Base-by-base conservation (phyloP, 2,329 filamentous ascomycete species). In the Alternaria infectoria region DNA sequence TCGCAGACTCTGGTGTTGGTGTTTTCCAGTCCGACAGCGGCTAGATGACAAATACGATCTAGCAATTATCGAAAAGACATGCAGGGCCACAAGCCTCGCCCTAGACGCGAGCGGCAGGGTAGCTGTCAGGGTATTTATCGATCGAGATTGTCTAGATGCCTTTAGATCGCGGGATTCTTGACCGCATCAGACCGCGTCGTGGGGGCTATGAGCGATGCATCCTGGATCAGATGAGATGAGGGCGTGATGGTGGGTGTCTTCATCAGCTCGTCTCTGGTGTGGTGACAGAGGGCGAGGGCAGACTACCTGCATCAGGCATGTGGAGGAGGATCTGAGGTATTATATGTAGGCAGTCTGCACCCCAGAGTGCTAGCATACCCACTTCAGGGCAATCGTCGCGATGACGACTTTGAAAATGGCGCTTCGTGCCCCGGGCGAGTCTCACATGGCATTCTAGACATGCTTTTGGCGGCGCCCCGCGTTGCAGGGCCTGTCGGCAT, bases 351-450 rank as follows among this genome's bases (percentile, higher is more conserved):
- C 60, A 63, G 40, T 65, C 67, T 71, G 69, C 63, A 71, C 69
- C 69, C 69, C 69, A 66, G 68, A 69, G 47, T 59, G 46, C 59
- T 63, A 59, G 54, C 54, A 61, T 62, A 51, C 43, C 64, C 61
- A 51, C 54, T 65, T 50, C 30, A 46, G 25, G 59, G 54, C 51
- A 57, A 45, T 61, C 30, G 40, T 54, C 44, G 43, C 57, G 36
- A 64, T 68, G 59, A 59, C 50, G 59, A 54, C 61, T 50, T 50
- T 56, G 6, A 54, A 58, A 26, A n/a, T n/a, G n/a, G n/a, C n/a
- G n/a, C n/a, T n/a, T n/a, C n/a, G n/a, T n/a, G n/a, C n/a, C n/a
- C n/a, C n/a, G n/a, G n/a, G n/a, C n/a, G n/a, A 57, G 60, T 26
- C 43, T 52, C 49, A 61, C 49, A 56, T 49, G 61, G 59, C 32